Percentiles rank a stretch among this genome's conserved stretches.
These are phyloP conservation scores for Phalaenopsis equestris DNA, from an alignment of 106 monocot genomes.

Conservation along the genomic window DNA sequence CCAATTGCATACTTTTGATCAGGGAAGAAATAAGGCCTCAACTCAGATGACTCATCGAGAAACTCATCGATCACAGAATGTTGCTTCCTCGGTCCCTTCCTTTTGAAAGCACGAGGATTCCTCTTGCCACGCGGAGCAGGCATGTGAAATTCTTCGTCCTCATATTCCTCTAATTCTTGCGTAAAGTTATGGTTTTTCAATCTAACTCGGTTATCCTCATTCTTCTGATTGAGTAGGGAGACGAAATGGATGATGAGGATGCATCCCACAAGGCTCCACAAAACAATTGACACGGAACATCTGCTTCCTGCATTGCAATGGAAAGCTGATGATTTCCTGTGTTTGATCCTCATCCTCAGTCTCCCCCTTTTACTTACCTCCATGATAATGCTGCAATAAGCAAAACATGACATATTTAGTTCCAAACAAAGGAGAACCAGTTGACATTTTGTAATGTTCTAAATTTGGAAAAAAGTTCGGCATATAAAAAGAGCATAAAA, in stretches of 20 bases:
- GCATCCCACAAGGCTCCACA: constrained; percentile 54
- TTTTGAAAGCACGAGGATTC: constrained; percentile 53
- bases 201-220: constrained; percentile 18
- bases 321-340: constrained; percentile 70
- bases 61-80: constrained; percentile 63
- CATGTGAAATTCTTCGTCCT: constrained; percentile 63
- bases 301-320: constrained; percentile 64
- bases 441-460: background rate
- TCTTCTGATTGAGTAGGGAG: constrained; percentile 19
- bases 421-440: constrained; percentile 3
- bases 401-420: background rate
- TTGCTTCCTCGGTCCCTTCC: constrained; percentile 62
- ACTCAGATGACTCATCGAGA: constrained; percentile 73
- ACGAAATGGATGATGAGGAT: constrained; percentile 53
- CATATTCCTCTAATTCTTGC: constrained; percentile 59
- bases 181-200: constrained; percentile 19
- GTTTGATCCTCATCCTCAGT: constrained; percentile 74
- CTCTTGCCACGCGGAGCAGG: constrained; percentile 45
- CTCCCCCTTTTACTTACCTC: constrained; percentile 33
- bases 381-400: constrained; percentile 24
- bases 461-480: background rate
- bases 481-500: background rate
- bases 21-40: constrained; percentile 76
- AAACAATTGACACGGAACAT: constrained; percentile 28
- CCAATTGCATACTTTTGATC: constrained; percentile 29